Percentiles rank a stretch among this genome's conserved stretches.
These are phyloP conservation scores for Claviceps sp. DNA, from an alignment of 2,329 filamentous ascomycete genomes.

Conservation along the genomic window DNA sequence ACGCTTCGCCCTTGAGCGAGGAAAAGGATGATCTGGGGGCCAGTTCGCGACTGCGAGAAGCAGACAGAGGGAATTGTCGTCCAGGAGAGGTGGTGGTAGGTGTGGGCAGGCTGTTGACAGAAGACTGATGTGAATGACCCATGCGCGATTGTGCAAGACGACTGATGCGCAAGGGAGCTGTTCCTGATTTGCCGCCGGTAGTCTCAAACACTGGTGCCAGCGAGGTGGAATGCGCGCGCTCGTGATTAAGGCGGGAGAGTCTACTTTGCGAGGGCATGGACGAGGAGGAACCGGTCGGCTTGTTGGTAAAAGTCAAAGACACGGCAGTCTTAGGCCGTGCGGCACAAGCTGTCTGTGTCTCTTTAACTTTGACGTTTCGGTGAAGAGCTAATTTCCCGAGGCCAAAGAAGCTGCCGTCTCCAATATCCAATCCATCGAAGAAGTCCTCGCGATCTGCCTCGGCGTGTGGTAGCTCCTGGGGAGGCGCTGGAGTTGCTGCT, in stretches of 20 bases:
- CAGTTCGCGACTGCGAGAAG: slow-evolving; percentile 48
- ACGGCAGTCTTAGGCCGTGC: slow-evolving; percentile 61
- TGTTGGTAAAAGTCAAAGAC: slow-evolving; percentile 84
- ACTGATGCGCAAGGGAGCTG: slow-evolving; percentile 37
- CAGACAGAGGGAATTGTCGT: slow-evolving; percentile 39
- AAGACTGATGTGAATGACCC: slow-evolving; percentile 57
- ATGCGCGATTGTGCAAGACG: slow-evolving; percentile 54
- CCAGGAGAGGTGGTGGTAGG: slow-evolving; percentile 44
- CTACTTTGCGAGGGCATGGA: slow-evolving; percentile 41
- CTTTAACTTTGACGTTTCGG: slow-evolving; percentile 82
- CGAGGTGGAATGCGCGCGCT: slow-evolving; percentile 53
- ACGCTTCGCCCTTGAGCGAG: slow-evolving; percentile 43
- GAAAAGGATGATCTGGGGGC: slow-evolving; percentile 39
- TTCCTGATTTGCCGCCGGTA: slow-evolving; percentile 61
- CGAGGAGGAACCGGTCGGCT: slow-evolving; percentile 28
- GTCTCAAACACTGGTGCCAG: slow-evolving; percentile 91
- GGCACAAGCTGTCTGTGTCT: slow-evolving; percentile 54
- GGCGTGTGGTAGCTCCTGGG: slow-evolving; percentile 19
- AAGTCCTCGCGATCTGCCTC: slow-evolving; percentile 58
- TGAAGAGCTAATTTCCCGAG: slow-evolving; percentile 72
- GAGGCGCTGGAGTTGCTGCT: background rate
- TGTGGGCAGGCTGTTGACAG: slow-evolving; percentile 48
- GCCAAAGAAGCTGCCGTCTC: slow-evolving; percentile 69
- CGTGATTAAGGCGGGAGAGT: slow-evolving; percentile 65
- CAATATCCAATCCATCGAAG: slow-evolving; percentile 74